Conservation (phyloP, 495 filamentous ascomycete genomes). For the Neurospora tetrasperma region DNA sequence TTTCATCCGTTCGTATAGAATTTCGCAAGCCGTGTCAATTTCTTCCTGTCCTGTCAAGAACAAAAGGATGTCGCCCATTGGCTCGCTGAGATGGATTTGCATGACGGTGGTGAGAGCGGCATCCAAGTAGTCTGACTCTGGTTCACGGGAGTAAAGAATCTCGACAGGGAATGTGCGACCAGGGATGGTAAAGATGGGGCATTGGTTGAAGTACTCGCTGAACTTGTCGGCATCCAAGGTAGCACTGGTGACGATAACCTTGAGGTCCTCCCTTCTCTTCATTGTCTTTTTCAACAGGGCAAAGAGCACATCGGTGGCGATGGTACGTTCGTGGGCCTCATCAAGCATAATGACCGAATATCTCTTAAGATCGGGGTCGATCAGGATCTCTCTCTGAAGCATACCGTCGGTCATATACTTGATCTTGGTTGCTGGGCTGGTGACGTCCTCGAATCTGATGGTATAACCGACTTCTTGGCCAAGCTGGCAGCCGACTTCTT, state of each 20-base stretch:
- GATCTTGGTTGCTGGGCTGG: constrained; percentile 80
- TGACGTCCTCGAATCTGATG: constrained; percentile 95
- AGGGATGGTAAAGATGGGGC: constrained; percentile 92
- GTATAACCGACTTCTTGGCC: constrained; percentile 95
- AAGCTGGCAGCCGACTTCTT: constrained; percentile 87
- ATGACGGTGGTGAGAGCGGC: constrained; percentile 93
- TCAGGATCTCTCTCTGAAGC: constrained; percentile 86
- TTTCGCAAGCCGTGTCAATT: constrained; percentile 91
- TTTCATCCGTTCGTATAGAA: constrained; percentile 94
- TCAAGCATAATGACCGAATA: constrained; percentile 98
- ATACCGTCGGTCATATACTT: constrained; percentile 99
- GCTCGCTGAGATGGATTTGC: constrained; percentile 93
- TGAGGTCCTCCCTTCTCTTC: constrained; percentile 74
- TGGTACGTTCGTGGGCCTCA: constrained; percentile 95
- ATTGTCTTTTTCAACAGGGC: constrained; percentile 90
- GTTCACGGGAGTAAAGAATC: constrained; percentile 87
- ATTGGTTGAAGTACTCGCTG: constrained; percentile 85
- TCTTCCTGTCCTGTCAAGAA: constrained; percentile 98
- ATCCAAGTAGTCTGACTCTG: constrained; percentile 92
- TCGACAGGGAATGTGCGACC: constrained; percentile 92
- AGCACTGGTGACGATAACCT: constrained; percentile 91
- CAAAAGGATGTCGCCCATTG: constrained; percentile 81
- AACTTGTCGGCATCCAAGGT: constrained; percentile 98
- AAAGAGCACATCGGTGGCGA: constrained; percentile 92
- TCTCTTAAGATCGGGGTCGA: constrained; percentile 75